Evolutionary conservation across 768 basidiomycete species (phyloP).

Genomic region (Pleurotus tuoliensis): DNA sequence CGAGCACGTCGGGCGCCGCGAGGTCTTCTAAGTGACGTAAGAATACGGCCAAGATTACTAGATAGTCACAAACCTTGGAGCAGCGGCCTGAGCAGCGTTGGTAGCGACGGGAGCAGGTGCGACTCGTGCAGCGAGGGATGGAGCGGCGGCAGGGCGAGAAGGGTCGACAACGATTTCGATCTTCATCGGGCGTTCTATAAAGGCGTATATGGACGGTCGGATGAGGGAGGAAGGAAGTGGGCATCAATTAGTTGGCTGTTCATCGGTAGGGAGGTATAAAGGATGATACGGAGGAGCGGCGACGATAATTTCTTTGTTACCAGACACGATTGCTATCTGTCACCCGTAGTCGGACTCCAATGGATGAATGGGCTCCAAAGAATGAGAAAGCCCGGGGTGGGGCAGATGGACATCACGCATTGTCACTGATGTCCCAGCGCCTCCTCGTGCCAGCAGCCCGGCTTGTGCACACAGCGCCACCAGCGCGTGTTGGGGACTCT

Average conservation of each 20-base stretch:
- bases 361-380: slow-evolving; percentile 3
- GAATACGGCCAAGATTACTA: slow-evolving; percentile 2
- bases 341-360: slow-evolving; percentile 11
- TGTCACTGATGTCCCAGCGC: too few species aligned
- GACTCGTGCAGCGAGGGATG: slow-evolving; percentile 78
- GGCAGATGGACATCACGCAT: not conserved
- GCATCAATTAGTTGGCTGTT: slow-evolving; percentile 44
- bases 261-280: slow-evolving; percentile 34
- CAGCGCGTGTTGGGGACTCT: too few species aligned
- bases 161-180: slow-evolving; percentile 97
- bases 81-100: slow-evolving; percentile 13
- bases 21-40: slow-evolving; percentile 35
- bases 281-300: slow-evolving; percentile 36
- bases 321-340: slow-evolving; percentile 38
- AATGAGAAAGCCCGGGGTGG: not conserved
- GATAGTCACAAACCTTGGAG: slow-evolving; percentile 15
- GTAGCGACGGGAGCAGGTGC: slow-evolving; percentile 39
- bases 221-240: slow-evolving; percentile 33
- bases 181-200: slow-evolving; percentile 94
- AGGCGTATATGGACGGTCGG: slow-evolving; percentile 24
- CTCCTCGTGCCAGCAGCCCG: too few species aligned
- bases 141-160: slow-evolving; percentile 52
- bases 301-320: slow-evolving; percentile 31
- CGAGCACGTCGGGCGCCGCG: slow-evolving; percentile 42
- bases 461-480: too few species aligned